Base-by-base conservation (phyloP, 2,329 filamentous ascomycete species). In the Penicillium freii region DNA sequence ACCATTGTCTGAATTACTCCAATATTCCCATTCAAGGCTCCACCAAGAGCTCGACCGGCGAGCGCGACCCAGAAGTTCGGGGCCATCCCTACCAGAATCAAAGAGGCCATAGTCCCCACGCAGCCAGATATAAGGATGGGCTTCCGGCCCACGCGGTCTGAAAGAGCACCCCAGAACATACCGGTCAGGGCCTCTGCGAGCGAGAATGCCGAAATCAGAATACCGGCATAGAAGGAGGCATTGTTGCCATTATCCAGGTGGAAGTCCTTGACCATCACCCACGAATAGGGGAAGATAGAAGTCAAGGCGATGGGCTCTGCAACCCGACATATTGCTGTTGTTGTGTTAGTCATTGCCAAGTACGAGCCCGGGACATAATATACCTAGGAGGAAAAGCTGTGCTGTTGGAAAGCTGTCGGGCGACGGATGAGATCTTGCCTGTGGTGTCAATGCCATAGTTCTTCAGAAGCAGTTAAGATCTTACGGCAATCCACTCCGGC, bases 1-100 rank as follows among this genome's bases (percentile, higher is more conserved):
- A 96, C 92, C 90, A 96, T 95, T 19, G 91, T 96, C 74, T 95
- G 89, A 63, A 94, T 91, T 36, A 94, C 90, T 29, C 90, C 92
- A 65, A 96, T 91, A 70, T 96, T 96, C 58, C 92, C 92, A 73
- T 96, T 96, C 54, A 97, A 80, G 13, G 92, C 80, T 23, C 92
- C 92, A 42, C 91, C 92, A 15, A 94, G 71, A 44, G 87, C 84
- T 67, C 92, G 83, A 15, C 91, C 92, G 31, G 85, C 69, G 44
- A 97, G 78, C 17, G 92, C 92, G 57, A 93, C 75, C 88, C 90
- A 93, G 64, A 96, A 90, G 72, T 89, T 96, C 51, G 84, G 81
- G 8, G 92, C 86, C 67, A 96, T 85, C 31, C 92, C 92, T 9
- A 96, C 90, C 67, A 93, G 81, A 54, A 96, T 72, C 76, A 96